Evolutionary conservation across 768 basidiomycete species (phyloP), one percentile per base, ranked within the genome.

Genomic region (Suillus paluster): DNA sequence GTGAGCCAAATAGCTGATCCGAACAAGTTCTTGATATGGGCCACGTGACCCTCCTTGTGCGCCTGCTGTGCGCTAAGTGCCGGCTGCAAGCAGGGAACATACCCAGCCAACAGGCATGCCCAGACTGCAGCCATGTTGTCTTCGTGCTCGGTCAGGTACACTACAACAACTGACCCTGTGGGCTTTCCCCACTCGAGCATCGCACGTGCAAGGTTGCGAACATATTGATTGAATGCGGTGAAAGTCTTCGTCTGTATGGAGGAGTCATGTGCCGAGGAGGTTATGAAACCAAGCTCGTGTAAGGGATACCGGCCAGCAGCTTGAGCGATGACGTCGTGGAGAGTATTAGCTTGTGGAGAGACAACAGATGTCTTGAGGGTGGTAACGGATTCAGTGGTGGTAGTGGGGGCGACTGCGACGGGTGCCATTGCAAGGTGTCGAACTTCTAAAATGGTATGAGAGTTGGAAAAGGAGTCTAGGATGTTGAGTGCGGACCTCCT

Each of bases 81-180:
- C 21, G 73, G 74, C 42, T 74, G 73, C 52, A 74, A 61, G 62
- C 73, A 74, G n/a, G 74, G 73, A 0, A 74, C 64, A 55, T 64
- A 69, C 23, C 73, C 73, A 5, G 72, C 74, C 23, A 74, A 62
- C 2, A 74, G 59, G 54, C 70, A 74, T 0, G 73, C 72, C 73
- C 73, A 74, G 15, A 74, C 60, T 5, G 73, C 74, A 3, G 63
- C 66, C 73, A 75, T 74, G 45, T 75, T 74, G 53, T 74, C 74
- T 53, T 74, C 72, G 30, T 74, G 73, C 41, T 74, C 74, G 0
- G 72, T 74, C 25, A 74, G 62, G 57, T 74, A 74, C 0, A 74
- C 62, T 9, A 73, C 63, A 4, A 75, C 11, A n/a, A 73, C 34
- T 2, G 72, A 71, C 1, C 72, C 72, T 1, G 57, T 10, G 25